Evolutionary conservation across 116 monocot genomes (phyloP), one percentile per base, ranked within the genome.

Genomic region (Dioscorea cayenensis): DNA sequence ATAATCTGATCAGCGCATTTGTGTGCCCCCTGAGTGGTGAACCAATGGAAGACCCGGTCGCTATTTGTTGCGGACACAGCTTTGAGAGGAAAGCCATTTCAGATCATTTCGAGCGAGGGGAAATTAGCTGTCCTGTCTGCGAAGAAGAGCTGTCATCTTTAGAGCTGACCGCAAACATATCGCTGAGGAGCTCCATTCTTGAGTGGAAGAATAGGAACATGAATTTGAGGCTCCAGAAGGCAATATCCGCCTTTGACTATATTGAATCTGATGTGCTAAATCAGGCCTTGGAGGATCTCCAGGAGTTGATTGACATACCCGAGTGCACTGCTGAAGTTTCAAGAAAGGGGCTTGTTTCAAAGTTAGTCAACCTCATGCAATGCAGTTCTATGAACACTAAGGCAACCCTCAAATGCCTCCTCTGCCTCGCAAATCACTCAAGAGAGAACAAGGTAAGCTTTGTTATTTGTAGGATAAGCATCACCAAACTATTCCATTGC

Each of bases 391-490:
- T 52, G 27, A 52, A 69, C 29, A 28, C 52, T 10, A 55, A 28
- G 10, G 16, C 51, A 51, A 14, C 29, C 27, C 52, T 69, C 8
- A 69, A 69, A 12, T 69, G 69, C 69, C 28, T 69, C 69, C 22
- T 27, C 52, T 52, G 50, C 29, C 52, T 69, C 17, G 69, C 52
- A 4, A 12, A 18, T 52, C 28, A 69, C 17, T 69, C 69, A 6
- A 28, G 29, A 7, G 69, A 69, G 28, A 69, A 69, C 69, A 69
- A 69, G 69, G 69, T 55, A 69, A 55, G 51, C 65, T 13, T 4
- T 1, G 0, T 17, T 23, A 27, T 28, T 22, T 13, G 21, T 8
- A 63, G 21, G 22, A 0, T 63, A 27, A 63, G 25, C 27, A 63
- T 27, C 63, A 21, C 21, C 3, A 63, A 23, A 4, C 21, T 63